phyloP scores from a whole-genome alignment of 139 green algal genomes.

The Edaphochlamys debaryana region DNA sequence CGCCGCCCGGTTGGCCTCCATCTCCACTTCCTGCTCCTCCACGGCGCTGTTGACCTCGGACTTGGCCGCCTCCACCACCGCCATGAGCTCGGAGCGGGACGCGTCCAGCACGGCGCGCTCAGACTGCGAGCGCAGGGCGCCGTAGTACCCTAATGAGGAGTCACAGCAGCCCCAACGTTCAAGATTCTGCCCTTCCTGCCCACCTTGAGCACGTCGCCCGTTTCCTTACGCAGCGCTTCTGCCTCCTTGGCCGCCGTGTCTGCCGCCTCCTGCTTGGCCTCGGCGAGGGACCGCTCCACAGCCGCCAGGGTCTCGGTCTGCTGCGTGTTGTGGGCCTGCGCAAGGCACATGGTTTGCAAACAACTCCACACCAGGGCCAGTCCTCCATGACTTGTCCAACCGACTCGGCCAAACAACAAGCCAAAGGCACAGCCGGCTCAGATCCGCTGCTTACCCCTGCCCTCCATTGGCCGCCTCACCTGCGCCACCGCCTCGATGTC shows the following conservation, averaged over 20 bases:
- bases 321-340: neutral
- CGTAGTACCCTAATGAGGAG: neutral
- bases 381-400: no score
- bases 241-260: constrained; percentile 4
- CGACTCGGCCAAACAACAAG: no score
- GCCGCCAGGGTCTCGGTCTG: neutral
- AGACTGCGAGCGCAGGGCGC: neutral
- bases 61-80: neutral
- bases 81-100: constrained; percentile 2
- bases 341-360: no score
- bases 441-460: no score
- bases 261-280: neutral
- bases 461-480: no score
- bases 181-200: no score
- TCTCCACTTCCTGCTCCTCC: neutral
- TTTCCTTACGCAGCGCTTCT: neutral
- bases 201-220: neutral
- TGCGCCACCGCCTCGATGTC: no score
- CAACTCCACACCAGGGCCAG: no score
- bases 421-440: no score
- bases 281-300: neutral
- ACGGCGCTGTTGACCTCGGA: neutral
- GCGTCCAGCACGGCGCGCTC: neutral
- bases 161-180: no score
- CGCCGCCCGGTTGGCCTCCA: neutral